A percentile compares a stretch with the other conserved stretches of the same genome.
phyloP scores from a whole-genome alignment of 257 asterid genomes.

The Prunella vulgaris region DNA sequence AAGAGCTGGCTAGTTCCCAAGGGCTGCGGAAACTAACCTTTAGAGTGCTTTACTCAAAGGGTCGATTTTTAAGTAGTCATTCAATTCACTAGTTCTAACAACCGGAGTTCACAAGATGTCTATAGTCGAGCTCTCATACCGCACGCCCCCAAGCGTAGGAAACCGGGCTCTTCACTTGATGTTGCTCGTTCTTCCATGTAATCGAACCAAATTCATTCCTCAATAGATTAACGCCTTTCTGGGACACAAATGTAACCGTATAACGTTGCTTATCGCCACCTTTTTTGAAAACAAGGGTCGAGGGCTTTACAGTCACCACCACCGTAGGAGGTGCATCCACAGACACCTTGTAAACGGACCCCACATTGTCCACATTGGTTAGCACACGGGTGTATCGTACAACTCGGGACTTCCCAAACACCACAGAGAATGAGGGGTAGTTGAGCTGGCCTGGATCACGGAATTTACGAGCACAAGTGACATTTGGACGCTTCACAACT shows the following conservation, averaged over 20 bases:
- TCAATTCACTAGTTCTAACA: background rate
- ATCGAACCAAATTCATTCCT: conserved; percentile 57
- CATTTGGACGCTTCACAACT: conserved; percentile 45
- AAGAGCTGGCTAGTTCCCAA: conserved; percentile 10
- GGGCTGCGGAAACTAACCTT: conserved; percentile 7
- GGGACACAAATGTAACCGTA: conserved; percentile 61
- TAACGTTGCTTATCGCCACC: conserved; percentile 48
- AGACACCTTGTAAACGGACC: conserved; percentile 39
- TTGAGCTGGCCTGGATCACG: conserved; percentile 72
- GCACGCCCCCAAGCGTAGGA: conserved; percentile 56
- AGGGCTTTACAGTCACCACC: conserved; percentile 52
- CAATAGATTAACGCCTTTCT: conserved; percentile 23
- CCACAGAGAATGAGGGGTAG: conserved; percentile 75
- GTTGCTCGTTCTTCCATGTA: conserved; percentile 55
- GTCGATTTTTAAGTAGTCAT: conserved; percentile 1
- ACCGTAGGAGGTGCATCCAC: conserved; percentile 45
- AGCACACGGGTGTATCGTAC: conserved; percentile 57
- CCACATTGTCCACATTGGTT: conserved; percentile 71
- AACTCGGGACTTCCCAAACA: conserved; percentile 59
- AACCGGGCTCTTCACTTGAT: conserved; percentile 69
- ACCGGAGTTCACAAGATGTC: background rate
- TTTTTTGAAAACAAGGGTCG: conserved; percentile 40
- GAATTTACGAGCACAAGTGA: conserved; percentile 52
- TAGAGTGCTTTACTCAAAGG: conserved; percentile 8
- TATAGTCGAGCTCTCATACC: background rate